These are phyloP conservation scores for Noccaea caerulescens DNA, from an alignment of 345 rosid species.

Conservation along the genomic window DNA sequence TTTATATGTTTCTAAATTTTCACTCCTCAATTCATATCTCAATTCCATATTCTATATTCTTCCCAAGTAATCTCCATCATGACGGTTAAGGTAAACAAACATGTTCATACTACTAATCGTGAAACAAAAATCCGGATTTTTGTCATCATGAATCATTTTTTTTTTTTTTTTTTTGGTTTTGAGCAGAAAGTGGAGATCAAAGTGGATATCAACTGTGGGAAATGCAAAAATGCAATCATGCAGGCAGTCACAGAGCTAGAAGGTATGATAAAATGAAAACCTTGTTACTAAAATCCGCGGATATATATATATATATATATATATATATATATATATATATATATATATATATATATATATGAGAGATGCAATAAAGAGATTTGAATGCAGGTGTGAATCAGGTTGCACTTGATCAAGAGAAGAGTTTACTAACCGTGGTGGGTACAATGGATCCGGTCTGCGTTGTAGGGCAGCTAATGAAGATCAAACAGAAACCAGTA, in stretches of 20 bases:
- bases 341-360: neutral
- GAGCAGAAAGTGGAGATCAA: constrained; percentile 43
- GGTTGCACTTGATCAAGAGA: constrained; percentile 39
- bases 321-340: too few relatives aligned
- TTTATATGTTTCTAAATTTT: constrained; percentile 22
- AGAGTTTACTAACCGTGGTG: constrained; percentile 43
- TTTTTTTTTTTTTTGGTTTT: constrained; percentile 30
- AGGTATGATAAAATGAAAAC: constrained; percentile 12
- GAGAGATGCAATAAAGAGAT: neutral
- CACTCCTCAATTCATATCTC: constrained; percentile 16
- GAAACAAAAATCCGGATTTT: neutral
- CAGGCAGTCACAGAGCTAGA: constrained; percentile 38
- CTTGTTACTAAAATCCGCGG: neutral
- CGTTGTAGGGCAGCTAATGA: constrained; percentile 27
- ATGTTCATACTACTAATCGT: constrained; percentile 2
- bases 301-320: neutral
- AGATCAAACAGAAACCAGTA: constrained; percentile 41
- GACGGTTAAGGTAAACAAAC: constrained; percentile 40
- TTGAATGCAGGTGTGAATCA: constrained; percentile 40
- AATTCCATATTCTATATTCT: constrained; percentile 1
- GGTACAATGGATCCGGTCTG: constrained; percentile 46
- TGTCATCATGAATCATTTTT: neutral
- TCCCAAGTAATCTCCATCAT: constrained; percentile 26
- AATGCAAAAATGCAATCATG: constrained; percentile 43
- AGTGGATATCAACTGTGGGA: constrained; percentile 43